A percentile compares a stretch with the other conserved stretches of the same genome.
Evolutionary conservation across 208 protist species (phyloP).

Genomic region (Leishmania tarentolae): DNA sequence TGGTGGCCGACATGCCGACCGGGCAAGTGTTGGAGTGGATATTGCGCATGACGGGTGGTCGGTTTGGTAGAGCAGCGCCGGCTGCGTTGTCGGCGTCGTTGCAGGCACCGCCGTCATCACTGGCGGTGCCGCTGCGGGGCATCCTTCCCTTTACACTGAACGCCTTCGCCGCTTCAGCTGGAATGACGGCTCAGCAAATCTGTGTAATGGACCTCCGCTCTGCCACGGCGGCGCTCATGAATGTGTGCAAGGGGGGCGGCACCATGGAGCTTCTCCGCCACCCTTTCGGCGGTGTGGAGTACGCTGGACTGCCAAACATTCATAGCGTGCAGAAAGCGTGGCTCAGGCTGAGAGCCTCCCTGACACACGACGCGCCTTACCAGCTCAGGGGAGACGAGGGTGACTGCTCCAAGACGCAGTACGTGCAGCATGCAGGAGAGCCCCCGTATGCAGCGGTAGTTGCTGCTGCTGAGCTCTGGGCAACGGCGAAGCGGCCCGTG

Average conservation of each 20-base stretch:
- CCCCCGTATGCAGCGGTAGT: constrained; percentile 35
- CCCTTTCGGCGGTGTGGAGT: constrained; percentile 37
- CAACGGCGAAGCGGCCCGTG: constrained; percentile 1
- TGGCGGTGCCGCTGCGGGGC: constrained; percentile 14
- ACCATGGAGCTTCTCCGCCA: constrained; percentile 33
- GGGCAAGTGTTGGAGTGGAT: constrained; percentile 17
- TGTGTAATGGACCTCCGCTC: constrained; percentile 51
- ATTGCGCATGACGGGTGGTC: constrained; percentile 13
- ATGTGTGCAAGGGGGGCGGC: constrained; percentile 45
- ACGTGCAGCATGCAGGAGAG: constrained; percentile 17
- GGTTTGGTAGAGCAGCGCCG: constrained; percentile 9
- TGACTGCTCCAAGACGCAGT: constrained; percentile 8
- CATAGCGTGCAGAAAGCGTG: constrained; percentile 42
- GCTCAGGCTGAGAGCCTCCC: constrained; percentile 25
- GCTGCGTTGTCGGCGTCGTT: neutral
- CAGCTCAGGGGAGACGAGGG: constrained; percentile 8
- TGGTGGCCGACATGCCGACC: constrained; percentile 19
- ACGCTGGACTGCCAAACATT: constrained; percentile 50
- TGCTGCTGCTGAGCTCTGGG: constrained; percentile 15
- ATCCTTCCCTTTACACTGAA: constrained; percentile 17
- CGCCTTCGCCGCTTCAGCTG: constrained; percentile 28
- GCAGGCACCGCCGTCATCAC: neutral
- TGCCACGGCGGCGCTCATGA: constrained; percentile 28
- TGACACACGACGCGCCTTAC: constrained; percentile 32
- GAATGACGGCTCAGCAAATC: constrained; percentile 22